phyloP scores from a whole-genome alignment of 2,329 filamentous ascomycete genomes.

The Calonectria henricotiae region DNA sequence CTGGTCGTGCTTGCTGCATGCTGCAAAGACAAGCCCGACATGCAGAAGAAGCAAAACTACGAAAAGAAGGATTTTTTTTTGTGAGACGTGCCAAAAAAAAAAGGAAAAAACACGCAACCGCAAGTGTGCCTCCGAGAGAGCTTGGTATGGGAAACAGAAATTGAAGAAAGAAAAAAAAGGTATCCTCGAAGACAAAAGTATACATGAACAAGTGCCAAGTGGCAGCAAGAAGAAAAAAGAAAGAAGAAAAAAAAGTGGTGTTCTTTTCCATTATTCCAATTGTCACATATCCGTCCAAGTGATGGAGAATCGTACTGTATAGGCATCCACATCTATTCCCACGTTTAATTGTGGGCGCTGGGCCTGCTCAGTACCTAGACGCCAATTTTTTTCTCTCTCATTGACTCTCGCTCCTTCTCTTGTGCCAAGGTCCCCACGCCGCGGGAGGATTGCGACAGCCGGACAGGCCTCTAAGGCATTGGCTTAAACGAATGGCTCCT shows the following conservation, averaged over 20 bases:
- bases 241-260: slow-evolving; percentile 27
- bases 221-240: no score
- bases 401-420: neutral
- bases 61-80: slow-evolving; percentile 24
- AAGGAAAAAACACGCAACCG: slow-evolving; percentile 22
- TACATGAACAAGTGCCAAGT: slow-evolving; percentile 10
- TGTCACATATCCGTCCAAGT: slow-evolving; percentile 31
- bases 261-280: slow-evolving; percentile 27
- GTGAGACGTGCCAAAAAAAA: slow-evolving; percentile 29
- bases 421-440: slow-evolving; percentile 21
- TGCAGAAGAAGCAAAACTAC: slow-evolving; percentile 41
- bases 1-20: slow-evolving; percentile 47
- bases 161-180: neutral
- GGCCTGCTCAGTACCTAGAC: neutral
- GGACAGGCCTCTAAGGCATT: slow-evolving; percentile 12
- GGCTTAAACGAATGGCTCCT: slow-evolving; percentile 6
- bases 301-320: slow-evolving; percentile 21
- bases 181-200: slow-evolving; percentile 11
- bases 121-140: slow-evolving; percentile 10
- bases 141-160: neutral
- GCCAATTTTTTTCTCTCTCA: neutral
- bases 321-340: slow-evolving; percentile 28
- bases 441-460: slow-evolving; percentile 23
- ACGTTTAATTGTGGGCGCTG: slow-evolving; percentile 31
- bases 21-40: slow-evolving; percentile 44